A percentile compares a stretch with the other conserved stretches of the same genome.
These are phyloP conservation scores for Candida sojae DNA, from an alignment of 1,139 yeast genomes.

Conservation along the genomic window DNA sequence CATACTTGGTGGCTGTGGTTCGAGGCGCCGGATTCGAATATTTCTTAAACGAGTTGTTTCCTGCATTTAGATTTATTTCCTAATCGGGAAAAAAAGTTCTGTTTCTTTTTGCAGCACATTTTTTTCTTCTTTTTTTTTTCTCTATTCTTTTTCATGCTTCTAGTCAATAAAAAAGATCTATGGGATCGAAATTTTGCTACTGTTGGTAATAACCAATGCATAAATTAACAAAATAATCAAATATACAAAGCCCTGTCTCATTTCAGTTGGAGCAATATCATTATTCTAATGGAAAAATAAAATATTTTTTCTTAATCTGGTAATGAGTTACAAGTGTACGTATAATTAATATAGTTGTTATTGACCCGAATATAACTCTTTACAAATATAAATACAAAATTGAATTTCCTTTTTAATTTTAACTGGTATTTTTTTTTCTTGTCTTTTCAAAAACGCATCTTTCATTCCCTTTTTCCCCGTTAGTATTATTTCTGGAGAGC, in stretches of 20 bases:
- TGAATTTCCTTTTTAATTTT: neutral
- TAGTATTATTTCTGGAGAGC: no score
- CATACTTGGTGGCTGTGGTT: neutral
- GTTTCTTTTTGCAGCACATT: slow-evolving; percentile 1
- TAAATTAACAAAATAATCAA: no score
- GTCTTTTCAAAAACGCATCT: neutral
- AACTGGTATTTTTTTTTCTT: neutral
- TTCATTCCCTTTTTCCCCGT: no score
- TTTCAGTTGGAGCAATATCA: no score
- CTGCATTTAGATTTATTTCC: slow-evolving; percentile 3
- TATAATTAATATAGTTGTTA: no score
- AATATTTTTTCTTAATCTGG: neutral
- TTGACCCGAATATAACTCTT: neutral
- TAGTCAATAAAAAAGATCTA: neutral
- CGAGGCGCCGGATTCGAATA: neutral
- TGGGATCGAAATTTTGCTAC: neutral
- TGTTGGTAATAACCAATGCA: neutral
- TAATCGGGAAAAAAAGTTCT: slow-evolving; percentile 1
- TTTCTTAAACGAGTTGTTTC: slow-evolving; percentile 1
- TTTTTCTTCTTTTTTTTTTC: neutral
- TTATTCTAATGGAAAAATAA: no score
- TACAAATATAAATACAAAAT: slow-evolving; percentile 1
- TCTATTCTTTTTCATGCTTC: no score
- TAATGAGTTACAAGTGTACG: neutral
- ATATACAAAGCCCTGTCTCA: neutral